Conservation (phyloP, 495 filamentous ascomycete genomes). For the Xylaria telfairii region DNA sequence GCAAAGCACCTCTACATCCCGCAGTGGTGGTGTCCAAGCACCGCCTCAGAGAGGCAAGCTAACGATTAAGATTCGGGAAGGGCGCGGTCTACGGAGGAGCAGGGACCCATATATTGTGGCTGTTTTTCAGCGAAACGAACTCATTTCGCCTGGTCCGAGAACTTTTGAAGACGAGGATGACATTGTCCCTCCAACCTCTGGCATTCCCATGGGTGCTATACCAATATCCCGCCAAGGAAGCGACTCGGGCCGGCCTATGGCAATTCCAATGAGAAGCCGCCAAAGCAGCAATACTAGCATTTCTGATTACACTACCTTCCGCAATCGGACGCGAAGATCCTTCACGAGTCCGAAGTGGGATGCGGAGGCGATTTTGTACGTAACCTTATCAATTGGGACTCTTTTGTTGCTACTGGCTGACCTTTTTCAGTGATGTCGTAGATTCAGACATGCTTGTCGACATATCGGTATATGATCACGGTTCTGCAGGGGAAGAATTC, state of each 20-base stretch:
- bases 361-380: constrained; percentile 94
- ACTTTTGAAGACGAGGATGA: constrained; percentile 58
- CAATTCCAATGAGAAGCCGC: constrained; percentile 93
- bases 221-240: constrained; percentile 71
- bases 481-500: constrained; percentile 81
- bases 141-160: constrained; percentile 86
- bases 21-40: constrained; percentile 59
- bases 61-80: constrained; percentile 84
- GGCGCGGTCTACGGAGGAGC: constrained; percentile 78
- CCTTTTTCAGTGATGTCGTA: constrained; percentile 78
- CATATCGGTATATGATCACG: constrained; percentile 90
- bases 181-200: constrained; percentile 45
- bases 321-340: constrained; percentile 61
- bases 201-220: constrained; percentile 56
- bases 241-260: constrained; percentile 82
- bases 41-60: constrained; percentile 87
- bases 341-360: constrained; percentile 94
- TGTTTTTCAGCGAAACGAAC: constrained; percentile 94
- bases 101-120: constrained; percentile 93
- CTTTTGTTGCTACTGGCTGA: constrained; percentile 40
- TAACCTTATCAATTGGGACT: constrained; percentile 24
- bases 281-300: constrained; percentile 93
- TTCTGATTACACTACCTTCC: constrained; percentile 71
- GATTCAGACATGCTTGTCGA: constrained; percentile 91
- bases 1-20: constrained; percentile 48